Evolutionary conservation across 495 filamentous ascomycete species (phyloP).

Genomic region (Glarea lozoyensis): DNA sequence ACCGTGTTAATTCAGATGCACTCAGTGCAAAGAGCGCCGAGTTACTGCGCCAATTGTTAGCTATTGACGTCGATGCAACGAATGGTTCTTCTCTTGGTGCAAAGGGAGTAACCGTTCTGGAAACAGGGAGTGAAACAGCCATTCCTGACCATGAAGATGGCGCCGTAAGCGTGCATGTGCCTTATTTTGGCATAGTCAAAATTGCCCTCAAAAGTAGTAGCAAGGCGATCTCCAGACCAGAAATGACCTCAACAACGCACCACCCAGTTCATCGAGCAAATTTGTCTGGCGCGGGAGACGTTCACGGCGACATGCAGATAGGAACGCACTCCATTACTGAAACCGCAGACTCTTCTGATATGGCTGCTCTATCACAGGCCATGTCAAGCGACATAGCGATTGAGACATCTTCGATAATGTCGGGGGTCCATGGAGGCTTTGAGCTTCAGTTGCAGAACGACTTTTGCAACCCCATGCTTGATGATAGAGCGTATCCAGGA

Average conservation of each 20-base stretch:
- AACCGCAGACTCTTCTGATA: background rate
- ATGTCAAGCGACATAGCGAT: background rate
- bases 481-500: constrained; percentile 11
- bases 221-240: background rate
- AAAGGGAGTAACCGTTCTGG: background rate
- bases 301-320: background rate
- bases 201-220: constrained; percentile 10
- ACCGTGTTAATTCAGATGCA: constrained; percentile 23
- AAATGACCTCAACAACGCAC: background rate
- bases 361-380: background rate
- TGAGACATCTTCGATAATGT: background rate
- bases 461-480: background rate
- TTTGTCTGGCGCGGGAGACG: too few species aligned
- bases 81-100: background rate
- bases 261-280: background rate
- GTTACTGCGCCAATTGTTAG: too few species aligned
- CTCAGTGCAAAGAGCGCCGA: constrained; percentile 25
- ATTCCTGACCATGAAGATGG: constrained; percentile 1
- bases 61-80: constrained; percentile 21
- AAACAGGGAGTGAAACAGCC: constrained; percentile 12
- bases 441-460: background rate
- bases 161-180: constrained; percentile 23
- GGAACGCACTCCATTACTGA: background rate
- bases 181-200: constrained; percentile 26
- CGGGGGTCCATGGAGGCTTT: background rate